Evolutionary conservation across 2,329 filamentous ascomycete species (phyloP), one percentile per base, ranked within the genome.

Genomic region (Periconia sp.): DNA sequence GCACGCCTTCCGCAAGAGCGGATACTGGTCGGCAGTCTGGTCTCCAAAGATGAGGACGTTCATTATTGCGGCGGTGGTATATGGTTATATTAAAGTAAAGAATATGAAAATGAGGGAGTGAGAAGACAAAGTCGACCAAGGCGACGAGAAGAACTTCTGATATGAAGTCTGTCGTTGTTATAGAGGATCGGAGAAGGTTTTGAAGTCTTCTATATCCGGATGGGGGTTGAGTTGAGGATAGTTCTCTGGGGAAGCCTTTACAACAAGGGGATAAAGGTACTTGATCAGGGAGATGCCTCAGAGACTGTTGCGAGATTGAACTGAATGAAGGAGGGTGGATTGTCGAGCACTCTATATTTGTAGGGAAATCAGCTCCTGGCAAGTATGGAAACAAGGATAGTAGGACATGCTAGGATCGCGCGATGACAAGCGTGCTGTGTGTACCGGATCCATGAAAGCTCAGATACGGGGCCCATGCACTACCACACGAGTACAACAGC

Each of bases 21-120:
- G 77, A 68, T 87, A 83, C 63, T 86, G 86, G 70, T 88, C 85
- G 63, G 85, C 80, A 55, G 86, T 89, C 74, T 90, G 87, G 68
- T 90, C 87, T 76, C 86, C 86, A 69, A 89, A 88, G 57, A 89
- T 82, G 71, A 88, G 81, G 54, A 77, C 67, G 65, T 80, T 80
- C 68, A 76, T 76, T 59, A 51, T 74, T 63, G 56, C 49, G 52
- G 55, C 54, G 31, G 45, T 43, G 20, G 9, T 49, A 52, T 54
- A 52, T 54, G 60, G 62, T 62, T 68, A 66, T 65, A 63, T 57
- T 53, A 60, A 62, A 55, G 41, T 37, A 52, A 50, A 50, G 42
- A 49, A 19, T 42, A 14, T 17, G 45, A 47, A 17, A 46, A 10
- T 30, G 41, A 46, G 17, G 30, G 14, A 33, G 13, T 41, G 13